Evolutionary conservation across 2,329 filamentous ascomycete genomes (phyloP), one percentile per base, ranked within the genome.

Genomic region (Clonostachys sp.): DNA sequence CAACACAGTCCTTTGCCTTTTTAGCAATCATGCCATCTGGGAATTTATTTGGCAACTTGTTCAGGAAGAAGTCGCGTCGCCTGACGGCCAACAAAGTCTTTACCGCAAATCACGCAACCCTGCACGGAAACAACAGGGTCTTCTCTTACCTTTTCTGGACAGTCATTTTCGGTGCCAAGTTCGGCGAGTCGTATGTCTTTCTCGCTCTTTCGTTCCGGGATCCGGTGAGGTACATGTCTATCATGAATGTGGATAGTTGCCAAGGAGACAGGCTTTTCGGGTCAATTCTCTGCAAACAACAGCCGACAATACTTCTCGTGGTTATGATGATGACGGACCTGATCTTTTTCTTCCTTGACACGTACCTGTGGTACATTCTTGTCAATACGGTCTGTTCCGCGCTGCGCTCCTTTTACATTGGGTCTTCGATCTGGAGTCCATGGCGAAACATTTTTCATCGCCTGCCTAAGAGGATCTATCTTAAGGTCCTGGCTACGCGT

Each of bases 401-500:
- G 40, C 88, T 91, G 3, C 80, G 94, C 43, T 99, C 94, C 0
- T 99, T 99, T 77, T 99, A 99, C 68, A 85, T 99, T 1, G 94
- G 94, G 78, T 90, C 96, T 1, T 99, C 94, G 0, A 97, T 99
- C 67, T 94, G 86, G 90, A 96, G 92, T 3, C 94, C 94, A 0
- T 99, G 94, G 94, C 85, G 94, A 66, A 99, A 99, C 66, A 94
- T 99, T 57, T 99, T 97, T 73, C 96, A 94, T 17, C 90, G 94
- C 42, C 80, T 99, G 38, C 94, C 94, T 0, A 99, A 99, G 81
- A 91, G 94, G 73, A 95, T 99, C 58, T 99, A 99, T 71, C 99
- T 95, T 30, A 99, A 99, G 78, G 82, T 99, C 41, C 76, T 99
- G 30, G 94, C 94, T 1, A 99, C 94, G 0, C 97, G 94, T 3